Percentiles rank a stretch among this genome's conserved stretches.
Evolutionary conservation across 1,284 basidiomycete genomes (phyloP).

Genomic region (Leccinum fuscescens): DNA sequence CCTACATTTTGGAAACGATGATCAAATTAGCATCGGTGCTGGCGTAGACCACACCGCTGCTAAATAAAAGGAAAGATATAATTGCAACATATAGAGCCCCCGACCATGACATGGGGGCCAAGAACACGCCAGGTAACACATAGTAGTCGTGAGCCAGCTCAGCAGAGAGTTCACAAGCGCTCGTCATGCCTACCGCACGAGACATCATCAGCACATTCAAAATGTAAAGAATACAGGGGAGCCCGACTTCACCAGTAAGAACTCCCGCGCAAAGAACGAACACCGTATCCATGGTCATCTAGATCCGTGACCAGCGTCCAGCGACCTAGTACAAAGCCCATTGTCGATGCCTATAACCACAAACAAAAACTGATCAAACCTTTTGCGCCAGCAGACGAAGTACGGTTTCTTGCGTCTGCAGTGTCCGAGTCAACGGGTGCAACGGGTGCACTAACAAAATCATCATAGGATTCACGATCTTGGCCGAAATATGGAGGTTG

Average conservation of each 20-base stretch:
- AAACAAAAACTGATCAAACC: slow-evolving; percentile 32
- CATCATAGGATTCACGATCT: slow-evolving; percentile 51
- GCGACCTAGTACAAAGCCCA: slow-evolving; percentile 37
- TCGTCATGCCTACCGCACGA: slow-evolving; percentile 46
- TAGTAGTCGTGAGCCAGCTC: slow-evolving; percentile 54
- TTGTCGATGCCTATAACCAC: background rate
- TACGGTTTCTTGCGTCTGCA: slow-evolving; percentile 53
- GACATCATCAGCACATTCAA: slow-evolving; percentile 1
- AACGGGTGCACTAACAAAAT: slow-evolving; percentile 59
- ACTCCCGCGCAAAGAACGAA: slow-evolving; percentile 68
- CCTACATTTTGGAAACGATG: slow-evolving; percentile 60
- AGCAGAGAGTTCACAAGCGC: slow-evolving; percentile 57
- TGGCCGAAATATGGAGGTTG: slow-evolving; percentile 60
- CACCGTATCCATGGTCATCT: slow-evolving; percentile 62
- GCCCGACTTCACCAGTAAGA: slow-evolving; percentile 49
- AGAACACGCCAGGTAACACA: slow-evolving; percentile 55
- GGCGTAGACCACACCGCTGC: slow-evolving; percentile 51
- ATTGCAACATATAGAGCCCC: slow-evolving; percentile 55
- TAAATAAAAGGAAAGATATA: slow-evolving; percentile 49
- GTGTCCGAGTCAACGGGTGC: slow-evolving; percentile 44
- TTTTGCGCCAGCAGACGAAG: slow-evolving; percentile 57
- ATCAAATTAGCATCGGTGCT: slow-evolving; percentile 51
- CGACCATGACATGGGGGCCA: slow-evolving; percentile 47
- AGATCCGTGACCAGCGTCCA: slow-evolving; percentile 57
- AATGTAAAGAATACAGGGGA: background rate